Percentiles rank a stretch among this genome's conserved stretches.
These are phyloP conservation scores for Passiflora organensis DNA, from an alignment of 345 rosid species.

Conservation along the genomic window DNA sequence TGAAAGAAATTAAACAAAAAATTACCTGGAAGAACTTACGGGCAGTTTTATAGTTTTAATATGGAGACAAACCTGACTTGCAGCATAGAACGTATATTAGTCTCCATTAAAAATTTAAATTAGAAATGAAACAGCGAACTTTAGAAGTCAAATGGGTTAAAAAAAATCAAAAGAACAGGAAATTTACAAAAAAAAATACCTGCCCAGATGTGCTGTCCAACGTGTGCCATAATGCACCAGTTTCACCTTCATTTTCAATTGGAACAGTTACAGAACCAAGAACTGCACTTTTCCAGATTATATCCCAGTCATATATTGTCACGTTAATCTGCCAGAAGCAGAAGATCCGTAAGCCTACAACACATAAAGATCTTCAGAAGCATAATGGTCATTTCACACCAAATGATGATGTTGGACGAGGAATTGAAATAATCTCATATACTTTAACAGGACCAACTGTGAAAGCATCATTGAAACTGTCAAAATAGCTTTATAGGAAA, in stretches of 20 bases:
- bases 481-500: too few relatives aligned
- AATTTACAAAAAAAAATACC: conserved; percentile 38
- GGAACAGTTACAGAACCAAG: conserved; percentile 90
- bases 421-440: neutral
- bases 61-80: conserved; percentile 85
- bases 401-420: neutral
- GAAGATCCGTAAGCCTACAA: neutral
- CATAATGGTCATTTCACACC: neutral
- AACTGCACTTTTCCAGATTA: conserved; percentile 95
- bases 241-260: conserved; percentile 87
- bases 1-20: conserved; percentile 7
- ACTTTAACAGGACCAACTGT: neutral
- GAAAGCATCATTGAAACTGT: neutral
- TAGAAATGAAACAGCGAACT: conserved; percentile 3
- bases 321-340: conserved; percentile 60
- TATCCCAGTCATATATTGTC: conserved; percentile 98
- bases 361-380: neutral
- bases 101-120: conserved; percentile 10
- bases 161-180: neutral
- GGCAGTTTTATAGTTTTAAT: conserved; percentile 64
- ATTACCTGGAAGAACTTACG: conserved; percentile 62
- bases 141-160: neutral
- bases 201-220: conserved; percentile 94
- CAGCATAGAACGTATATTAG: conserved; percentile 13
- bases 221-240: conserved; percentile 80